Evolutionary conservation across 805 yeast genomes (phyloP).

Genomic region (Blastobotrys robertii): DNA sequence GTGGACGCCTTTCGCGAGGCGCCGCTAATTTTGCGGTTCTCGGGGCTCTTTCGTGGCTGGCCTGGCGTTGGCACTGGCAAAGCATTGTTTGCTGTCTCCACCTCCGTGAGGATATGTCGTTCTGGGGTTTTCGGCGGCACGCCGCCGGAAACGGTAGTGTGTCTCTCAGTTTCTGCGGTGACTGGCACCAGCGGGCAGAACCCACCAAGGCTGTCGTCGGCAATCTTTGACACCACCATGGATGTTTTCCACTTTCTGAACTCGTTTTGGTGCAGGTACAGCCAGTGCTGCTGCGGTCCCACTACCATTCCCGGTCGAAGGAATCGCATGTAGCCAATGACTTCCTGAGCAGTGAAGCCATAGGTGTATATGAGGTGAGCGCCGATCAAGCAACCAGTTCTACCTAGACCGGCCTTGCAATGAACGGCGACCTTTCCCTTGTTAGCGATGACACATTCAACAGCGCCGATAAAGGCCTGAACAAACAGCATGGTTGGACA

Average conservation of each 20-base stretch:
- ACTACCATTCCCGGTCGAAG: conserved; percentile 99
- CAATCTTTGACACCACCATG: conserved; percentile 63
- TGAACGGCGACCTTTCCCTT: conserved; percentile 98
- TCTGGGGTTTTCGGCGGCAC: conserved; percentile 61
- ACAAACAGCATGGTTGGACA: conserved; percentile 94
- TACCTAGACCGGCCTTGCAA: conserved; percentile 95
- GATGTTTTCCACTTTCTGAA: conserved; percentile 95
- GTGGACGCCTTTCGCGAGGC: not conserved
- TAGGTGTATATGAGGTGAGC: conserved; percentile 94
- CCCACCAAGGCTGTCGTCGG: conserved; percentile 36
- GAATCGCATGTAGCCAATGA: conserved; percentile 93
- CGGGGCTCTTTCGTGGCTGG: conserved; percentile 68
- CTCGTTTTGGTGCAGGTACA: conserved; percentile 89
- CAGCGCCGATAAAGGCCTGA: conserved; percentile 87
- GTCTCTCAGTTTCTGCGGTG: conserved; percentile 14
- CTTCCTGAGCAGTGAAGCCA: conserved; percentile 94
- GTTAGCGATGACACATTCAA: conserved; percentile 73
- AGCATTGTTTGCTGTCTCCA: conserved; percentile 58
- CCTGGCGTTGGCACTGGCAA: conserved; percentile 94
- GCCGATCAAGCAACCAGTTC: conserved; percentile 97
- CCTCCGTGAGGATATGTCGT: conserved; percentile 61
- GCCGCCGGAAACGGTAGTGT: not conserved
- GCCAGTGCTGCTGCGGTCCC: conserved; percentile 99
- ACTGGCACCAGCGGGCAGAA: conserved; percentile 27
- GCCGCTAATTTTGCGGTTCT: conserved; percentile 10